Evolutionary conservation across 2,329 filamentous ascomycete genomes (phyloP).

Genomic region (Rhinocladiella similis): DNA sequence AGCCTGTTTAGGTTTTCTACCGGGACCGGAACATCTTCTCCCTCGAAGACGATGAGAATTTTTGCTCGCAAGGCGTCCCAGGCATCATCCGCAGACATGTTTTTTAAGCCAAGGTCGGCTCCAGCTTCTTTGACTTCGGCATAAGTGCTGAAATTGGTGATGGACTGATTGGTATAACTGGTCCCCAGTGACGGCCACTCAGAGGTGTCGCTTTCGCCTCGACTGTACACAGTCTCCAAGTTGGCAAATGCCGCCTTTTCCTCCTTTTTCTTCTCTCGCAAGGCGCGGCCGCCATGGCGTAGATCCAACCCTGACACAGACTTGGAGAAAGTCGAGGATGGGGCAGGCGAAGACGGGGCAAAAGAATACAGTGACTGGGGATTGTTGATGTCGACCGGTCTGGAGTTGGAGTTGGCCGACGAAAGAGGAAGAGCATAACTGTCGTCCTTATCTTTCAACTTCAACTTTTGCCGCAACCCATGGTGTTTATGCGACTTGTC

Average conservation of each 20-base stretch:
- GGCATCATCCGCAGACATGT: conserved; percentile 67
- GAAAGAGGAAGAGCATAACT: conserved; percentile 59
- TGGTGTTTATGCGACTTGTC: conserved; percentile 58
- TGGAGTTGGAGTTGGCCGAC: conserved; percentile 65
- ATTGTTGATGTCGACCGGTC: conserved; percentile 62
- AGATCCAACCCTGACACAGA: conserved; percentile 79
- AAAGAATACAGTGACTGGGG: conserved; percentile 67
- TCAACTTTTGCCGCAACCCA: conserved; percentile 65
- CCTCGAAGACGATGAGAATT: conserved; percentile 63
- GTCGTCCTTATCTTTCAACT: conserved; percentile 63
- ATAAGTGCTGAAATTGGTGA: conserved; percentile 25
- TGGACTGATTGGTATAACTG: conserved; percentile 23
- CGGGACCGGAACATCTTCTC: conserved; percentile 63
- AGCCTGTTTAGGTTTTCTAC: conserved; percentile 67
- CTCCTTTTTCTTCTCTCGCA: conserved; percentile 79
- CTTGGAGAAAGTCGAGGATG: conserved; percentile 68
- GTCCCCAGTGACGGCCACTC: conserved; percentile 29
- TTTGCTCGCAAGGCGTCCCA: conserved; percentile 67
- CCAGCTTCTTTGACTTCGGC: conserved; percentile 28
- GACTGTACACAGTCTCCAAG: conserved; percentile 33
- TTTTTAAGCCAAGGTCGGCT: conserved; percentile 62
- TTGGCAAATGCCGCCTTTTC: conserved; percentile 52
- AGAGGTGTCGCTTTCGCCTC: conserved; percentile 28
- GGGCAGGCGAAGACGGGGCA: conserved; percentile 62
- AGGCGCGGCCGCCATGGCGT: conserved; percentile 71